These are phyloP conservation scores for Coemansia aciculifera DNA, from an alignment of 192 early-diverging fungal species.

Conservation along the genomic window DNA sequence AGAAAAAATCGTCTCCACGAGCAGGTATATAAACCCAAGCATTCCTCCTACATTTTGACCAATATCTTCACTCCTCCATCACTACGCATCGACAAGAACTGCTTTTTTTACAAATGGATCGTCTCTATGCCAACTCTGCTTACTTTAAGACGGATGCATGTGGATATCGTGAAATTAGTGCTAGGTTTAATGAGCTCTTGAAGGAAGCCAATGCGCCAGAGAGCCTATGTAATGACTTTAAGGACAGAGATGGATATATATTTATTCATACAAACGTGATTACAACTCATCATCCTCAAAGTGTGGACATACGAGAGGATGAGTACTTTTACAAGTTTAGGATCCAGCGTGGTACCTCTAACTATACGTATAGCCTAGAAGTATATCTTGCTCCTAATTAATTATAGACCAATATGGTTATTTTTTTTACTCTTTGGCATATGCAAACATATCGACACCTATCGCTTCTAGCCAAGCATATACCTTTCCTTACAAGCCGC, in stretches of 20 bases:
- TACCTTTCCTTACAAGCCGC: not conserved
- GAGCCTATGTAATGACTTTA: not conserved
- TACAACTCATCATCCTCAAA: not conserved
- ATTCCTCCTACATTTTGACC: too few species aligned
- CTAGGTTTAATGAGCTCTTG: not conserved
- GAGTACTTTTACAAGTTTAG: not conserved
- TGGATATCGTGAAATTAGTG: not conserved
- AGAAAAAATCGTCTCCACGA: too few species aligned
- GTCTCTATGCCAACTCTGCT: not conserved
- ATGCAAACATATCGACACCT: too few species aligned
- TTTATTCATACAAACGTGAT: not conserved
- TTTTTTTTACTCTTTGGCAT: too few species aligned
- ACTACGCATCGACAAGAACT: too few species aligned
- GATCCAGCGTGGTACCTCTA: not conserved
- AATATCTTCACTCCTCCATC: too few species aligned
- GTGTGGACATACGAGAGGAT: too few species aligned
- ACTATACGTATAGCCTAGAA: not conserved
- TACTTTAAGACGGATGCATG: not conserved
- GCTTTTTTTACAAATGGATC: too few species aligned
- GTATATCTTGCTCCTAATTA: not conserved
- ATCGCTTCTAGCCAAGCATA: not conserved
- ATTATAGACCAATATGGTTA: too few species aligned
- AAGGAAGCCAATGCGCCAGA: not conserved
- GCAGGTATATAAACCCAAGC: too few species aligned
- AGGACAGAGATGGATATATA: not conserved